phyloP scores from a whole-genome alignment of 1,139 yeast genomes.

The Suhomyces wounanorum region DNA sequence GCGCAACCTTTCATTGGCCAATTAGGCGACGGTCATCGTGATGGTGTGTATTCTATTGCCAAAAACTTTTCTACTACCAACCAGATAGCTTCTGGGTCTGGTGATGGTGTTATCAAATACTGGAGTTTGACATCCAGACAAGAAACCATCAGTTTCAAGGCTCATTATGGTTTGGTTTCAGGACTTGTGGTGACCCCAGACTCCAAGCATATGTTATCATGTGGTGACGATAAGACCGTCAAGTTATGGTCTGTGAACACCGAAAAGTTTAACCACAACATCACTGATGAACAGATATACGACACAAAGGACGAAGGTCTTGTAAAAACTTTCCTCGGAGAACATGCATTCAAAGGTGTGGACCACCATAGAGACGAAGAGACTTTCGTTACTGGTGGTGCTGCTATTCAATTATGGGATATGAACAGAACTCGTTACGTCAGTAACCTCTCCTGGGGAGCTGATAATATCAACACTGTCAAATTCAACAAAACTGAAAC shows the following conservation, averaged over 20 bases:
- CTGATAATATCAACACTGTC: conserved; percentile 82
- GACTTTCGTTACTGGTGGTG: conserved; percentile 90
- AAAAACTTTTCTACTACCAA: conserved; percentile 70
- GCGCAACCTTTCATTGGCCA: conserved; percentile 98
- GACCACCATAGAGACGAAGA: conserved; percentile 82
- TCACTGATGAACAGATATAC: conserved; percentile 40
- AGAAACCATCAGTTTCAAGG: conserved; percentile 76
- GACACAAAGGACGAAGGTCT: conserved; percentile 46
- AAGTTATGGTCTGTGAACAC: conserved; percentile 74
- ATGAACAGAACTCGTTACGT: conserved; percentile 73
- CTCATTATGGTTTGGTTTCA: conserved; percentile 88
- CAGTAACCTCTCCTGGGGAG: conserved; percentile 89
- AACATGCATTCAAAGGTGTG: conserved; percentile 78
- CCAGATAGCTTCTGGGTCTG: conserved; percentile 87
- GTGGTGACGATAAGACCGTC: conserved; percentile 89
- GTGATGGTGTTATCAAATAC: conserved; percentile 91
- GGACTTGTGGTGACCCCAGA: conserved; percentile 82
- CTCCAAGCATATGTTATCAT: conserved; percentile 64
- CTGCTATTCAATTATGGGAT: conserved; percentile 89
- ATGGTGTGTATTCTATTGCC: conserved; percentile 91
- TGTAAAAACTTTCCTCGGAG: conserved; percentile 77
- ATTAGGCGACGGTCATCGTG: conserved; percentile 91
- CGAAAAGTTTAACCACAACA: conserved; percentile 40
- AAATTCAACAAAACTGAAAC: conserved; percentile 91
- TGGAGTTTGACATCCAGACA: conserved; percentile 83